Evolutionary conservation across 1,139 yeast genomes (phyloP).

Genomic region (Suhomyces anneliseae): DNA sequence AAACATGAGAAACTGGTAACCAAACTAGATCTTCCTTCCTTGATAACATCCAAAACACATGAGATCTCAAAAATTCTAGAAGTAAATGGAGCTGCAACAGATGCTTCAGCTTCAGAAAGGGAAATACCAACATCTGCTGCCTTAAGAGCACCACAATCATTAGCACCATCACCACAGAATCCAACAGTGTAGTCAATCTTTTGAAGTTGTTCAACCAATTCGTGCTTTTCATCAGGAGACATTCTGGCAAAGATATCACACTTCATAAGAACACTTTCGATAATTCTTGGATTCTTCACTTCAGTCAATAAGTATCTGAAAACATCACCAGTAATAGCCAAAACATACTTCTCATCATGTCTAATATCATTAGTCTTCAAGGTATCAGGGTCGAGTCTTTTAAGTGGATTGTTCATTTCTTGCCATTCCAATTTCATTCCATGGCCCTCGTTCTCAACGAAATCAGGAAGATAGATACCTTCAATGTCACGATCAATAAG

Average conservation of each 20-base stretch:
- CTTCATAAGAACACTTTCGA: conserved; percentile 65
- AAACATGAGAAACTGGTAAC: conserved; percentile 96
- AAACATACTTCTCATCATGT: conserved; percentile 45
- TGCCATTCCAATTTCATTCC: conserved; percentile 55
- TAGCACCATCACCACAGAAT: conserved; percentile 97
- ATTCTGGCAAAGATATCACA: conserved; percentile 88
- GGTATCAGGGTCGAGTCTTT: conserved; percentile 60
- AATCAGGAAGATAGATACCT: conserved; percentile 68
- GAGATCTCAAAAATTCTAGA: conserved; percentile 86
- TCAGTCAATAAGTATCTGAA: conserved; percentile 74
- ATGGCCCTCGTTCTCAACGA: conserved; percentile 36
- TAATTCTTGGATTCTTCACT: conserved; percentile 36
- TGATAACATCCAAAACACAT: conserved; percentile 86
- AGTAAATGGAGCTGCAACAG: conserved; percentile 98
- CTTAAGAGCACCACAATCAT: conserved; percentile 96
- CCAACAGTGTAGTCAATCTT: conserved; percentile 88
- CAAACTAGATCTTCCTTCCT: conserved; percentile 91
- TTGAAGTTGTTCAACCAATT: conserved; percentile 84
- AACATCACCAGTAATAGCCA: conserved; percentile 92
- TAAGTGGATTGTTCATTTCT: conserved; percentile 57
- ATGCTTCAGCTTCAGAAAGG: conserved; percentile 95
- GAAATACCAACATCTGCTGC: conserved; percentile 98
- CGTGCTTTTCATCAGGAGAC: conserved; percentile 99
- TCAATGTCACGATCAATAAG: conserved; percentile 48
- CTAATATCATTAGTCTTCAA: conserved; percentile 49